These are phyloP conservation scores for Sclerotinia subarctica DNA, from an alignment of 2,329 filamentous ascomycete species.

Conservation along the genomic window DNA sequence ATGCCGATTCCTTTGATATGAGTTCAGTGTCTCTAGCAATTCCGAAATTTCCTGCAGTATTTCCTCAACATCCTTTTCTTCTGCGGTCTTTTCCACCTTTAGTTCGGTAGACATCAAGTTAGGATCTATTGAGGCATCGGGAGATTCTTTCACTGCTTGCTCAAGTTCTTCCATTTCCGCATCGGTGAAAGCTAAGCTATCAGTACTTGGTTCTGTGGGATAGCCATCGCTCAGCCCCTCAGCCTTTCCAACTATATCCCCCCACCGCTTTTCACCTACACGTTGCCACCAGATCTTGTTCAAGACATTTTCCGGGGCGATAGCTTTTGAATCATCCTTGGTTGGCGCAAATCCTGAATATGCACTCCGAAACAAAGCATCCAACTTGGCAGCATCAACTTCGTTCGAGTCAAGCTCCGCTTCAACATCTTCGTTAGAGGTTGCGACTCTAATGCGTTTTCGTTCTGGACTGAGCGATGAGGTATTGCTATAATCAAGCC, in stretches of 20 bases:
- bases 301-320: slow-evolving; percentile 65
- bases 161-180: slow-evolving; percentile 41
- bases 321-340: slow-evolving; percentile 68
- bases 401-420: slow-evolving; percentile 48
- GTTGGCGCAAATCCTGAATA: slow-evolving; percentile 79
- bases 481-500: slow-evolving; percentile 67
- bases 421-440: slow-evolving; percentile 58
- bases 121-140: slow-evolving; percentile 56
- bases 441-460: slow-evolving; percentile 69
- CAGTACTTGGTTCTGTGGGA: slow-evolving; percentile 9
- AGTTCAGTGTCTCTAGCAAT: slow-evolving; percentile 71
- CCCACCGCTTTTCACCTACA: slow-evolving; percentile 62
- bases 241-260: slow-evolving; percentile 53
- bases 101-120: slow-evolving; percentile 41
- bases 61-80: slow-evolving; percentile 63
- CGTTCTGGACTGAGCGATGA: slow-evolving; percentile 53
- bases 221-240: slow-evolving; percentile 23
- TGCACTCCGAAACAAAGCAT: slow-evolving; percentile 70
- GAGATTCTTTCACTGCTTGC: slow-evolving; percentile 56
- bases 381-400: slow-evolving; percentile 63
- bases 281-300: slow-evolving; percentile 75
- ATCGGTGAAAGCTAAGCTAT: slow-evolving; percentile 22
- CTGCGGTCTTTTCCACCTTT: slow-evolving; percentile 50
- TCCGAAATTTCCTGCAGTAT: slow-evolving; percentile 71
- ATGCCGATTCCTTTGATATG: slow-evolving; percentile 76